Percentiles rank a stretch among this genome's conserved stretches.
phyloP scores from a whole-genome alignment of 176 grass and related monocot genomes.

The Lolium multiflorum region DNA sequence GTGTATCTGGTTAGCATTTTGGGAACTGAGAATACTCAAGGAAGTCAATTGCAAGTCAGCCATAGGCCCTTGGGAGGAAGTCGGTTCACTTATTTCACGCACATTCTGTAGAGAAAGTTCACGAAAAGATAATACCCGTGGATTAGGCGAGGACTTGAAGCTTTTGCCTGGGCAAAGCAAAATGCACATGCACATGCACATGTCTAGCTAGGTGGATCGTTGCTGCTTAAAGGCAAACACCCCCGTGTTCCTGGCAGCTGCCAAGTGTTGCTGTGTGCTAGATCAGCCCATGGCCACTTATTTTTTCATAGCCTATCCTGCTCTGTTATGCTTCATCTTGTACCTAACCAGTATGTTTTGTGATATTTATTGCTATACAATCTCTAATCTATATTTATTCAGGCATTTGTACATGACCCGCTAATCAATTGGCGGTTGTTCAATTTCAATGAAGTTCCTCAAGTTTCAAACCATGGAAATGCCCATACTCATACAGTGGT shows the following conservation, averaged over 20 bases:
- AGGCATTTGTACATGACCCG: slow-evolving; percentile 99
- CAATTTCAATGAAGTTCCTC: slow-evolving; percentile 99
- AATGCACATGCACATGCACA: background rate
- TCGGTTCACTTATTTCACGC: background rate
- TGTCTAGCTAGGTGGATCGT: background rate
- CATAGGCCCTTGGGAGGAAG: too few relatives aligned
- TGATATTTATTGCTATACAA: slow-evolving; percentile 10
- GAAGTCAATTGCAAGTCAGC: too few relatives aligned
- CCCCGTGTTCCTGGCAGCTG: background rate
- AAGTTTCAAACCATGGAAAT: slow-evolving; percentile 85
- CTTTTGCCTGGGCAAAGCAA: background rate
- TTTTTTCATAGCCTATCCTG: slow-evolving; percentile 17
- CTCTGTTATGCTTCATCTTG: slow-evolving; percentile 16
- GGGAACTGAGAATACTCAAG: too few relatives aligned
- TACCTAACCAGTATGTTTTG: slow-evolving; percentile 17
- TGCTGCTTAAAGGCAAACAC: background rate
- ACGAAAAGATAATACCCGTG: background rate
- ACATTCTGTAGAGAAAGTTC: background rate
- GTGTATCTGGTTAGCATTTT: too few relatives aligned
- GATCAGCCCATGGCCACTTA: background rate
- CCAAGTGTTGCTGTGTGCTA: background rate
- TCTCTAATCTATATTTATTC: slow-evolving; percentile 40
- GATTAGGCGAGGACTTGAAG: background rate
- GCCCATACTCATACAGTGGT: slow-evolving; percentile 71
- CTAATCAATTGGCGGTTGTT: slow-evolving; percentile 98